A percentile compares a stretch with the other conserved stretches of the same genome.
Conservation (phyloP, 768 basidiomycete genomes). For the Amanita rimosa region DNA sequence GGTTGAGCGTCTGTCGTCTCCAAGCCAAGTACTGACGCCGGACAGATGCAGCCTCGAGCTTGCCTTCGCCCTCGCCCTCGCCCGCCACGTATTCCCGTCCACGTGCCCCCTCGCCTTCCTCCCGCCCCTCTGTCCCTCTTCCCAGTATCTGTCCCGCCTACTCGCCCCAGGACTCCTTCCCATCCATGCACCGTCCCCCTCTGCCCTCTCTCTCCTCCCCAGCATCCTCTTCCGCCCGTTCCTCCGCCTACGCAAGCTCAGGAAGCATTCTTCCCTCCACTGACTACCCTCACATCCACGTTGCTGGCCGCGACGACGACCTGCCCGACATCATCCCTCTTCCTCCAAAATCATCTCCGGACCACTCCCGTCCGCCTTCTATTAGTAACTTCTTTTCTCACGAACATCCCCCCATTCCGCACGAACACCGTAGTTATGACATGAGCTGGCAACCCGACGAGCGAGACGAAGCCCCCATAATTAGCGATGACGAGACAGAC, state of each 20-base stretch:
- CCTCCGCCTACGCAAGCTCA: slow-evolving; percentile 68
- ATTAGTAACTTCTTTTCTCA: slow-evolving; percentile 35
- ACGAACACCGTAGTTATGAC: slow-evolving; percentile 66
- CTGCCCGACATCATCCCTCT: slow-evolving; percentile 47
- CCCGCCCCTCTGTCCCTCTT: not conserved
- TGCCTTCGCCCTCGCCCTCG: slow-evolving; percentile 20
- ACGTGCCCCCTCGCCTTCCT: slow-evolving; percentile 25
- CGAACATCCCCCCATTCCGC: slow-evolving; percentile 29
- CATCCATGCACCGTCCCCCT: slow-evolving; percentile 46
- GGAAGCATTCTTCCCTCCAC: slow-evolving; percentile 49
- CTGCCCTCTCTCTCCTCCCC: slow-evolving; percentile 55
- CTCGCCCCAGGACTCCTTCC: slow-evolving; percentile 18
- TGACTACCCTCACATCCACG: slow-evolving; percentile 57
- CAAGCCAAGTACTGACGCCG: not conserved
- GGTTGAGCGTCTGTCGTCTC: not conserved
- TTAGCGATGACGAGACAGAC: slow-evolving; percentile 50
- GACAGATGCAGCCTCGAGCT: not conserved
- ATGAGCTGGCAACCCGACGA: slow-evolving; percentile 69
- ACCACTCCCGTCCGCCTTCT: slow-evolving; percentile 67
- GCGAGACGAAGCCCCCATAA: slow-evolving; percentile 48
- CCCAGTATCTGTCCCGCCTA: slow-evolving; percentile 5
- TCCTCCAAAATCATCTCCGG: slow-evolving; percentile 44
- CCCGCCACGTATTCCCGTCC: slow-evolving; percentile 17
- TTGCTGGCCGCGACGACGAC: slow-evolving; percentile 54
- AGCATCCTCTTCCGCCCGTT: slow-evolving; percentile 65